Evolutionary conservation across 768 basidiomycete genomes (phyloP).

Genomic region (Kwoniella bestiolae): DNA sequence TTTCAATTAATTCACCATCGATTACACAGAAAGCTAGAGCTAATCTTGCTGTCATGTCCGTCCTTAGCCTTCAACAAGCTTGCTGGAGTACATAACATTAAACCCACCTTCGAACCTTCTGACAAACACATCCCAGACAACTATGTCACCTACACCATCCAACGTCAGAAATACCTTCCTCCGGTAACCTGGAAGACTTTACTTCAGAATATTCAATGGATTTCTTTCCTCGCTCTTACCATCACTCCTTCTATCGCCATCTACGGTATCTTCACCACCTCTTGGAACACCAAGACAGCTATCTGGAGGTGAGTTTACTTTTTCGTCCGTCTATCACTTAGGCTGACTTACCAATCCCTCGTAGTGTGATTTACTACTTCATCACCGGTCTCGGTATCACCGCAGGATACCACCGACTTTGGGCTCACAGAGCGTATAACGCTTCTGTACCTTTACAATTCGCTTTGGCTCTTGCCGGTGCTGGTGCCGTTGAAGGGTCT

Average conservation of each 20-base stretch:
- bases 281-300: conserved; percentile 70
- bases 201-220: conserved; percentile 68
- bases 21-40: neutral
- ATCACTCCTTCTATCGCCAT: conserved; percentile 74
- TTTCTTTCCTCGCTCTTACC: conserved; percentile 73
- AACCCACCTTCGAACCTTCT: conserved; percentile 51
- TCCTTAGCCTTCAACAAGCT: conserved; percentile 34
- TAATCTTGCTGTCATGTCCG: neutral
- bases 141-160: conserved; percentile 77
- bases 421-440: conserved; percentile 96
- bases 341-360: neutral
- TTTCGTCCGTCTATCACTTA: neutral
- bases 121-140: conserved; percentile 70
- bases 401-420: conserved; percentile 89
- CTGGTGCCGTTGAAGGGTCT: conserved; percentile 93
- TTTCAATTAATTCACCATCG: neutral
- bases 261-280: conserved; percentile 70
- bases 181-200: conserved; percentile 69
- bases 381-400: conserved; percentile 80
- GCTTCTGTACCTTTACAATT: conserved; percentile 85
- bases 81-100: conserved; percentile 41
- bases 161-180: conserved; percentile 69
- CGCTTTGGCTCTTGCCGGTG: conserved; percentile 77
- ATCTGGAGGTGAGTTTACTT: conserved; percentile 60
- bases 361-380: conserved; percentile 70